phyloP scores from a whole-genome alignment of 306 rosid genomes.

The Dalbergia cochinchinensis region DNA sequence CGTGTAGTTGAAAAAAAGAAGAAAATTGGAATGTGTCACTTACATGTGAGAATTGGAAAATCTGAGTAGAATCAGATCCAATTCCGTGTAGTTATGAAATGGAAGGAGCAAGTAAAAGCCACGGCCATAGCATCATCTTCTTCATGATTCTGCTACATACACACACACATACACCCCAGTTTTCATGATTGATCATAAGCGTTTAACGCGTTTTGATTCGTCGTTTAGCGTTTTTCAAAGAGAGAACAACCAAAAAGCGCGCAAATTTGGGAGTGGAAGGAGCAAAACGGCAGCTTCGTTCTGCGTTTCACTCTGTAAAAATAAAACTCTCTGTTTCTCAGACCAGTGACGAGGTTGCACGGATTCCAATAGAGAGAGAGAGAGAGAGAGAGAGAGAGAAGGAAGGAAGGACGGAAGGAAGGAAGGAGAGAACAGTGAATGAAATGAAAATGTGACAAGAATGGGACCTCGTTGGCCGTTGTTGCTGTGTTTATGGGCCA shows the following conservation, averaged over 20 bases:
- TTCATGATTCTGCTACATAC: slow-evolving; percentile 19
- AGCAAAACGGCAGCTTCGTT: slow-evolving; percentile 39
- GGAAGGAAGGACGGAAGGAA: too few relatives aligned
- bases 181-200: slow-evolving; percentile 39
- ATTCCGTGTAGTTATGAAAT: not conserved
- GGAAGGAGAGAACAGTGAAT: not conserved
- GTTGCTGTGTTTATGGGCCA: not conserved
- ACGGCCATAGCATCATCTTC: not conserved
- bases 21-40: not conserved
- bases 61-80: slow-evolving; percentile 46
- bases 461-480: slow-evolving; percentile 24
- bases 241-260: not conserved
- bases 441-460: not conserved
- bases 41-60: slow-evolving; percentile 29
- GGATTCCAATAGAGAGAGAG: not conserved
- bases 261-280: not conserved
- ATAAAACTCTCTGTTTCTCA: not conserved
- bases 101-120: slow-evolving; percentile 4
- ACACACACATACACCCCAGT: slow-evolving; percentile 17
- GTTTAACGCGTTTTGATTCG: slow-evolving; percentile 67
- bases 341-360: not conserved
- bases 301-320: slow-evolving; percentile 21
- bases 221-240: slow-evolving; percentile 42
- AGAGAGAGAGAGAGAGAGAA: not conserved
- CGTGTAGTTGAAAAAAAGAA: not conserved